Base-by-base conservation (phyloP, 192 early-diverging fungal genomes). In the Podila clonocystis region DNA sequence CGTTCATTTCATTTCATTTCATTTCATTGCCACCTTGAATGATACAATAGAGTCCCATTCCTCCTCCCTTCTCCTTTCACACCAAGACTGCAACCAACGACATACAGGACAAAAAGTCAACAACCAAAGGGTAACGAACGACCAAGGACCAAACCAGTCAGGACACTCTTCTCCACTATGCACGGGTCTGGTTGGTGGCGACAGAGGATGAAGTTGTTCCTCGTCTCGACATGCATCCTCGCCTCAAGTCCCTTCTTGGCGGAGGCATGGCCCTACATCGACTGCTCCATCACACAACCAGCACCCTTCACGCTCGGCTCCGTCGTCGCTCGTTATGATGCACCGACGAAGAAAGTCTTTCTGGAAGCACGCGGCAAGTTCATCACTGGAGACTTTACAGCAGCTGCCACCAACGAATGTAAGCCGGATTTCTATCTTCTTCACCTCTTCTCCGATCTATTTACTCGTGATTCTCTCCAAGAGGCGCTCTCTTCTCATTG, bases 241-340 rank as follows among this genome's bases (percentile, higher is more conserved):
- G 29, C 50, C 28, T 15, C 65, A 3, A n/a, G 63, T 9, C 61
- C 77, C 12, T 15, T 61, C 12, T 0, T 36, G 3, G 62, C 61
- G 48, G 50, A 66, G 3, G 77, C 77, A 68, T 80, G 77, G 77
- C 77, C 77, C 22, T 80, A 80, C 68, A 62, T 69, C 15, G 77
- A 80, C 28, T 80, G 77, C 57, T 73, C 77, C 4, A 70, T 66
- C 4, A 22, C 62, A 7, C 58, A 33, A 17, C 66, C 77, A 8
- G 36, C 34, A 36, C 34, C 67, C 65, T 65, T 73, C 28, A 19
- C 29, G 17, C 77, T 80, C 31, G 50, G 50, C 34, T 11, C 61
- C 0, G 70, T 73, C 24, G 52, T 70, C 20, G 71, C 71, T 29
- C 67, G 65, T 26, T 59, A 72, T 69, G 67, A 73, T 45, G 20